Percentiles rank a stretch among this genome's conserved stretches.
Evolutionary conservation across 169 alveolate species (phyloP).

Genomic region (Plasmodium berghei): DNA sequence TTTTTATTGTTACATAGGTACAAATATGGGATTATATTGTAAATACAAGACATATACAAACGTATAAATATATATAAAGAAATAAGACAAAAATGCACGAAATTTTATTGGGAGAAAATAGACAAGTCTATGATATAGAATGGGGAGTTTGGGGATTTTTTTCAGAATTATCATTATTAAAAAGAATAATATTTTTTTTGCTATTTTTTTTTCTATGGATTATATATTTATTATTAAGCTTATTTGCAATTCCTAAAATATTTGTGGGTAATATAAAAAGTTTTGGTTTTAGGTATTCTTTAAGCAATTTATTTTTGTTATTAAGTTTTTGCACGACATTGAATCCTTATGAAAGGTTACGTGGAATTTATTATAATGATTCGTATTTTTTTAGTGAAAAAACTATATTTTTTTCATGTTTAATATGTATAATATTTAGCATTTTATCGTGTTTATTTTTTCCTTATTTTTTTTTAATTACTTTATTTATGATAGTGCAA

Average conservation of each 20-base stretch:
- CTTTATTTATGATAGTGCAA: background rate
- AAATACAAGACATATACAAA: too few relatives aligned
- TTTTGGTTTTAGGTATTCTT: constrained; percentile 5
- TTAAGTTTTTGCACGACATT: background rate
- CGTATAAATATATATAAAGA: too few relatives aligned
- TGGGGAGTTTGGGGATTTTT: background rate
- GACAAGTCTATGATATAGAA: too few relatives aligned
- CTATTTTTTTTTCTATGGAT: background rate
- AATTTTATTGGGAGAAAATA: too few relatives aligned
- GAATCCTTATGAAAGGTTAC: background rate
- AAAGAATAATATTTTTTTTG: background rate
- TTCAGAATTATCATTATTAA: background rate
- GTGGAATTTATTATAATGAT: background rate
- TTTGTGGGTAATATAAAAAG: background rate
- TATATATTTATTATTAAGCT: background rate
- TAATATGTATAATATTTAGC: background rate
- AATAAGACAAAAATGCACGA: too few relatives aligned
- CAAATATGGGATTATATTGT: too few relatives aligned
- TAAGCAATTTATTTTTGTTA: background rate
- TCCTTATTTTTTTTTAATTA: background rate
- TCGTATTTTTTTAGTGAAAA: background rate
- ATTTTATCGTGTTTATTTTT: background rate
- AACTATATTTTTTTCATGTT: background rate
- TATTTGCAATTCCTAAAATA: background rate
- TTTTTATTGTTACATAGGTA: too few relatives aligned